Percentiles rank a stretch among this genome's conserved stretches.
phyloP scores from a whole-genome alignment of 2,329 filamentous ascomycete genomes.

The Claviceps sp. region DNA sequence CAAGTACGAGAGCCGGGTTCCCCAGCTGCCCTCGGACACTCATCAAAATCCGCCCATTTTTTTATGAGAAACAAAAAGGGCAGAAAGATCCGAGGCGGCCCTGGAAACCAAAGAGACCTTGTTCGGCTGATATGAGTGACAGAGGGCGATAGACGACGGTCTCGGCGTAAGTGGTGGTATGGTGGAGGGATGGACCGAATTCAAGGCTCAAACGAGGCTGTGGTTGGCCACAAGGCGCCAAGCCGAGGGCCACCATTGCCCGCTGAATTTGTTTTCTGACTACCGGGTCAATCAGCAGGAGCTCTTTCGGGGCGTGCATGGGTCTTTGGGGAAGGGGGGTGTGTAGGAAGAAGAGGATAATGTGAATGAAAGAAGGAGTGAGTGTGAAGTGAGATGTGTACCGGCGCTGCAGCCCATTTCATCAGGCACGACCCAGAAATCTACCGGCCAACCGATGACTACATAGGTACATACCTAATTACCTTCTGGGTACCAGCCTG shows the following conservation, averaged over 20 bases:
- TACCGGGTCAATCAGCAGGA: slow-evolving; percentile 5
- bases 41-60: slow-evolving; percentile 14
- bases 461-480: neutral
- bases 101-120: slow-evolving; percentile 7
- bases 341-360: slow-evolving; percentile 1
- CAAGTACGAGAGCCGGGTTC: slow-evolving; percentile 1
- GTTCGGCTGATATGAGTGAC: slow-evolving; percentile 11
- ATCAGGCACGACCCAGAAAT: neutral
- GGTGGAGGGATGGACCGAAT: slow-evolving; percentile 10
- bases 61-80: slow-evolving; percentile 10
- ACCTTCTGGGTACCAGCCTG: neutral
- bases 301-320: slow-evolving; percentile 4
- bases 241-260: slow-evolving; percentile 7
- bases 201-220: slow-evolving; percentile 10
- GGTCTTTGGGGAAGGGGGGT: neutral
- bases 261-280: slow-evolving; percentile 7
- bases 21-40: slow-evolving; percentile 3
- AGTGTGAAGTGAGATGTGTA: slow-evolving; percentile 2
- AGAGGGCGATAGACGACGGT: slow-evolving; percentile 10
- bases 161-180: slow-evolving; percentile 9
- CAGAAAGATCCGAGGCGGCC: slow-evolving; percentile 5
- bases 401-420: neutral
- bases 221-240: slow-evolving; percentile 10
- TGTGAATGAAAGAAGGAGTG: slow-evolving; percentile 6
- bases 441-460: neutral